phyloP scores from a whole-genome alignment of 116 monocot species.

The Posidonia oceanica region DNA sequence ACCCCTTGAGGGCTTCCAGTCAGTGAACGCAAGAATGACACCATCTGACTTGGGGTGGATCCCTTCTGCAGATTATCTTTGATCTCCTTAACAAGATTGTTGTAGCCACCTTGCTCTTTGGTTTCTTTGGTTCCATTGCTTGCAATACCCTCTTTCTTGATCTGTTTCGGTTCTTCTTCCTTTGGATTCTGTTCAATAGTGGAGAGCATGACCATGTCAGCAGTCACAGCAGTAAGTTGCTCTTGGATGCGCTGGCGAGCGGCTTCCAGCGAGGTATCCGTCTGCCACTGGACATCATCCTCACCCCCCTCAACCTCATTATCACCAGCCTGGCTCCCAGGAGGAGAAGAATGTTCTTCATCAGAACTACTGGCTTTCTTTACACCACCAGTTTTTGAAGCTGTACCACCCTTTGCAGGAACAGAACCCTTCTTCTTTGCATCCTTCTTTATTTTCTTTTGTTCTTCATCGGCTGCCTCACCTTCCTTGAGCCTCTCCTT shows the following conservation, averaged over 20 bases:
- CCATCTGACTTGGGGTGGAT: conserved; percentile 18
- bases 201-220: conserved; percentile 82
- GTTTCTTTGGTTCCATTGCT: conserved; percentile 3
- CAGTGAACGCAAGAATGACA: conserved; percentile 11
- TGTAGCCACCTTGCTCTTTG: conserved; percentile 6
- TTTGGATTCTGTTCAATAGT: conserved; percentile 16
- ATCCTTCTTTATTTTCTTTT: conserved; percentile 24
- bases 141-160: conserved; percentile 2
- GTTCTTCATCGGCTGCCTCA: conserved; percentile 29
- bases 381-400: neutral
- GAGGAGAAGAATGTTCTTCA: conserved; percentile 30
- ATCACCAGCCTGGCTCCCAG: conserved; percentile 33
- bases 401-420: neutral
- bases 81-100: conserved; percentile 21
- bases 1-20: conserved; percentile 23
- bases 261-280: conserved; percentile 64
- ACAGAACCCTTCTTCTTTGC: conserved; percentile 20
- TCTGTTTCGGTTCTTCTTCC: conserved; percentile 8
- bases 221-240: conserved; percentile 64
- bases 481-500: conserved; percentile 32
- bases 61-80: conserved; percentile 25
- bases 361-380: conserved; percentile 21
- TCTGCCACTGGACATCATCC: conserved; percentile 65
- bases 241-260: conserved; percentile 66
- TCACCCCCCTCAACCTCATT: conserved; percentile 23